Percentiles rank a stretch among this genome's conserved stretches.
Conservation (phyloP, 768 basidiomycete species). For the Tulasnella sp. region DNA sequence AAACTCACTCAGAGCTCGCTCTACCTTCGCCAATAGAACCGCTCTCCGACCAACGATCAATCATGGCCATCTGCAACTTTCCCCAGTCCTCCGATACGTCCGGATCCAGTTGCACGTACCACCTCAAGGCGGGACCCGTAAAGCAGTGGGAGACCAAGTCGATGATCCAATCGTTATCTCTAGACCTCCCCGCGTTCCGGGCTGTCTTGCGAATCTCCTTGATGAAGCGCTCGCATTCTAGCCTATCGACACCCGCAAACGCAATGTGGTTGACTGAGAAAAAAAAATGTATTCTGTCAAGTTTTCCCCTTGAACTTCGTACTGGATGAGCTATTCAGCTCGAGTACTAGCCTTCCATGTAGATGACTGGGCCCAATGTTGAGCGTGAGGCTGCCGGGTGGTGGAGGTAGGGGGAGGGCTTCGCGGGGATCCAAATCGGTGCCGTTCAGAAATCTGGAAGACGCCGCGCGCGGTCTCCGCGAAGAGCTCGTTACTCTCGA, state of each 20-base stretch:
- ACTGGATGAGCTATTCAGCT: not conserved
- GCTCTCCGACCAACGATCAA: not conserved
- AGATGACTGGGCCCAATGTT: not conserved
- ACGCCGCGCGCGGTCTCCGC: too few species aligned
- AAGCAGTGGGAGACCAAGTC: slow-evolving; percentile 10
- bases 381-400: not conserved
- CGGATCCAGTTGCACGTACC: not conserved
- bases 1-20: not conserved
- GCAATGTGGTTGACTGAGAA: not conserved
- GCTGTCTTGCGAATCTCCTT: not conserved
- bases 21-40: not conserved
- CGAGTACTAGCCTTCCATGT: not conserved
- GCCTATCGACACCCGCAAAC: not conserved
- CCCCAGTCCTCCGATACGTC: slow-evolving; percentile 21
- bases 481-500: too few species aligned
- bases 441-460: too few species aligned
- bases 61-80: slow-evolving; percentile 10
- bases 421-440: too few species aligned
- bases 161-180: slow-evolving; percentile 20
- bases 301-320: not conserved
- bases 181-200: not conserved
- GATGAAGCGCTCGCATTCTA: slow-evolving; percentile 22
- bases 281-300: not conserved
- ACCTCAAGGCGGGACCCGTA: slow-evolving; percentile 12
- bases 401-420: too few species aligned